Conservation (phyloP, 257 asterid species). For the Solanum neorickii region DNA sequence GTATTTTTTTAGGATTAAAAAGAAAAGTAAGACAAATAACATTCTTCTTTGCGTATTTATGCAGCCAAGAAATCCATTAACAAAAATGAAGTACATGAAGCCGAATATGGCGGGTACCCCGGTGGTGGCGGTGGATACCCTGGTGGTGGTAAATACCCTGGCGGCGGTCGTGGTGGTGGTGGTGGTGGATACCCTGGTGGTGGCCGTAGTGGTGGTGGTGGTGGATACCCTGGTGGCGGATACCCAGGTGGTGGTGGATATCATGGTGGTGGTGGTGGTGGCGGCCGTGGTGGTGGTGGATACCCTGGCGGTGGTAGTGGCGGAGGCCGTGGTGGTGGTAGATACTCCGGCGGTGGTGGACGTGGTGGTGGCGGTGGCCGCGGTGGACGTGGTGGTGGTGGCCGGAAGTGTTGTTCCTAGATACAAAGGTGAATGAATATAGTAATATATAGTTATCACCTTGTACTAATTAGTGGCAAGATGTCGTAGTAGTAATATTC, state of each 20-base stretch:
- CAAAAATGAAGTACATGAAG: background rate
- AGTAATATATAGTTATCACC: background rate
- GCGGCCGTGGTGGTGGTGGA: constrained; percentile 4
- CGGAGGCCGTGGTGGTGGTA: background rate
- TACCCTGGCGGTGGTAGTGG: background rate
- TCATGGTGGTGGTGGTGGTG: background rate
- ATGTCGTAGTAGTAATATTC: background rate
- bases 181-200: background rate
- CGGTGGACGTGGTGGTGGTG: background rate
- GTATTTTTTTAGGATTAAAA: background rate
- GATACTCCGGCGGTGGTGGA: background rate
- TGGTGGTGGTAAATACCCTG: background rate
- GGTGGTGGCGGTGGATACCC: background rate
- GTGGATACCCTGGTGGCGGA: background rate
- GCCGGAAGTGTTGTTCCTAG: background rate
- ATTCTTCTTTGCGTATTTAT: background rate
- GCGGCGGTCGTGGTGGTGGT: background rate
- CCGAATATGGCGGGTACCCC: background rate
- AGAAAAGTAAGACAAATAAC: background rate
- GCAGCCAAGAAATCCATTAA: background rate
- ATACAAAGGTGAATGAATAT: background rate
- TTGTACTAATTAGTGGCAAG: background rate
- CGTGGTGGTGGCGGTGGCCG: background rate
- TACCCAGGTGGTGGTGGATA: background rate
- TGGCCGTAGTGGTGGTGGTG: background rate